These are phyloP conservation scores for Blumeria graminis DNA, from an alignment of 2,329 filamentous ascomycete genomes.

Conservation along the genomic window DNA sequence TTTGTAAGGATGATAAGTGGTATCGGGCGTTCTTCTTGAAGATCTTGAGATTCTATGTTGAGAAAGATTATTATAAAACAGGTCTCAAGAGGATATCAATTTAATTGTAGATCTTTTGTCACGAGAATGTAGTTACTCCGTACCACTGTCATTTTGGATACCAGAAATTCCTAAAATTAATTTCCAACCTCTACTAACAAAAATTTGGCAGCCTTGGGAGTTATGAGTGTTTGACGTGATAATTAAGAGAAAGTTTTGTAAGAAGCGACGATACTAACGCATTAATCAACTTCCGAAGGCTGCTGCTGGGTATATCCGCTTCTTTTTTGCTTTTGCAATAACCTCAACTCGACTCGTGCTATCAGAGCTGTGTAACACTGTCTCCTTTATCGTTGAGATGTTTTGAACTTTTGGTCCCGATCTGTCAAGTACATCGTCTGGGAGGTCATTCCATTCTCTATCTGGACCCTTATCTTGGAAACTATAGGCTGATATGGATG, in stretches of 20 bases:
- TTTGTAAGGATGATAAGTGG: too few species aligned
- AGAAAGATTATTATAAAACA: too few species aligned
- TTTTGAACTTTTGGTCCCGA: constrained; percentile 27
- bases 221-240: not conserved
- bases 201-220: not conserved
- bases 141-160: not conserved
- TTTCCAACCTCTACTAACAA: not conserved
- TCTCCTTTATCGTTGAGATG: too few species aligned
- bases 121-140: not conserved
- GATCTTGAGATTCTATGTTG: too few species aligned
- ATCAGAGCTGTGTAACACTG: not conserved
- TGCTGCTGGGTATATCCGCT: constrained; percentile 35
- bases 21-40: too few species aligned
- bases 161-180: not conserved
- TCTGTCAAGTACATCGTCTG: constrained; percentile 28
- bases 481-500: constrained; percentile 15
- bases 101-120: not conserved
- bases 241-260: not conserved
- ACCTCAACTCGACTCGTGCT: constrained; percentile 17
- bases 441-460: constrained; percentile 42
- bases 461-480: constrained; percentile 35
- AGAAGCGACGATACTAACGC: constrained; percentile 2
- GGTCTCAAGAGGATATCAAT: too few species aligned
- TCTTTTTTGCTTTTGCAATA: constrained; percentile 21
- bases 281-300: constrained; percentile 23